A percentile compares a stretch with the other conserved stretches of the same genome.
Evolutionary conservation across 371 early-diverging fungal species (phyloP).

Genomic region (Fennellomyces sp.): DNA sequence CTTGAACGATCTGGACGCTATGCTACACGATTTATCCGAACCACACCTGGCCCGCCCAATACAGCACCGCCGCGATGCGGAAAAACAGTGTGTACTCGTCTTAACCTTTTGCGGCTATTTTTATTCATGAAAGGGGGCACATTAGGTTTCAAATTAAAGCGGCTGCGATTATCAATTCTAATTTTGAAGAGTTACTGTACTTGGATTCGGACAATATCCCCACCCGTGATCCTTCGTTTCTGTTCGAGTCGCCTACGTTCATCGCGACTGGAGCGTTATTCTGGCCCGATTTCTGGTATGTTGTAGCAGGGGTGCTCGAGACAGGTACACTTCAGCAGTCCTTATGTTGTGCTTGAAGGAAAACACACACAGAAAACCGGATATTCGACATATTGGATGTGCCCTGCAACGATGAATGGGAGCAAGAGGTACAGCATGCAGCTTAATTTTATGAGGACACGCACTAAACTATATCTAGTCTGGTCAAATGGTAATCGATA

Average conservation of each 20-base stretch:
- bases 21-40: slow-evolving; percentile 31
- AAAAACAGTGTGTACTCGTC: slow-evolving; percentile 37
- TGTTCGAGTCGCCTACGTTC: slow-evolving; percentile 49
- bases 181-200: slow-evolving; percentile 52
- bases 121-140: not conserved
- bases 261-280: slow-evolving; percentile 51
- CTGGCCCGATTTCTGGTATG: slow-evolving; percentile 63
- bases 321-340: not conserved
- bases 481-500: slow-evolving; percentile 51
- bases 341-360: slow-evolving; percentile 20
- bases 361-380: slow-evolving; percentile 46
- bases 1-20: slow-evolving; percentile 19
- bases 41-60: slow-evolving; percentile 30
- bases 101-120: not conserved
- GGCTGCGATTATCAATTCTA: slow-evolving; percentile 48
- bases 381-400: slow-evolving; percentile 43
- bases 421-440: slow-evolving; percentile 39
- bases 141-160: slow-evolving; percentile 57
- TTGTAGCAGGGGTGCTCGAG: not conserved
- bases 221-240: slow-evolving; percentile 42
- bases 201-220: slow-evolving; percentile 61
- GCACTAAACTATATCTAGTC: slow-evolving; percentile 23
- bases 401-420: slow-evolving; percentile 45
- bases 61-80: slow-evolving; percentile 25
- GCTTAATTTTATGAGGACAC: not conserved